Evolutionary conservation across 2,329 filamentous ascomycete genomes (phyloP), one percentile per base, ranked within the genome.

Genomic region (Trichoderma aggressivum): DNA sequence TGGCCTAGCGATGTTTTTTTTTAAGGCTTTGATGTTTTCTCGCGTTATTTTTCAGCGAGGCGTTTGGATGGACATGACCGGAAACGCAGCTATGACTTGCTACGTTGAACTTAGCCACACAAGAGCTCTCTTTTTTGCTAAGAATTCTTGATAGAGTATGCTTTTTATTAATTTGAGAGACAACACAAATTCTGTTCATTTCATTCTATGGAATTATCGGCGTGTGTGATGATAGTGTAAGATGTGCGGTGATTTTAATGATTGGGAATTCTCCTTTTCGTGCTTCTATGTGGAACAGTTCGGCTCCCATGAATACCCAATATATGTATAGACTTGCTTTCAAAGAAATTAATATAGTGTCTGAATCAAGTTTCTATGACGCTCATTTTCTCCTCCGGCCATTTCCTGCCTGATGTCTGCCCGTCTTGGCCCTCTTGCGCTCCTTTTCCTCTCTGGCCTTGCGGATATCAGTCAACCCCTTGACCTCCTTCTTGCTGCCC

Each of bases 341-440:
- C 21, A 53, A 53, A 53, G 47, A 53, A 53, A 53, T 53, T 14
- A 24, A 24, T 53, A 53, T 21, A 53, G n/a, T 18, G 3, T 14
- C 24, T 53, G 7, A 53, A 53, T 24, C 21, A 7, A 24, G 47
- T 26, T 67, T 67, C 34, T 34, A 43, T 28, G 11, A 53, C 30
- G 47, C 50, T 30, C 14, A 10, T 36, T 26, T n/a, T 24, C 36
- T 63, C 26, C 39, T 26, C 6, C 30, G 11, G 43, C 43, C 43
- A 50, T 21, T 21, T 21, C 43, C 43, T 21, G 16, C 32, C 7
- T 94, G 94, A 58, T 66, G 66, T 77, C 95, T 86, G 10, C 93
- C 94, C 81, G 97, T 98, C 89, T 99, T 98, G 79, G 92, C 91
- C 80, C 85, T 90, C 79, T 88, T 89, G 82, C 87, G 88, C 84